These are phyloP conservation scores for Puya raimondii DNA, from an alignment of 176 grass and related monocot species.

Conservation along the genomic window DNA sequence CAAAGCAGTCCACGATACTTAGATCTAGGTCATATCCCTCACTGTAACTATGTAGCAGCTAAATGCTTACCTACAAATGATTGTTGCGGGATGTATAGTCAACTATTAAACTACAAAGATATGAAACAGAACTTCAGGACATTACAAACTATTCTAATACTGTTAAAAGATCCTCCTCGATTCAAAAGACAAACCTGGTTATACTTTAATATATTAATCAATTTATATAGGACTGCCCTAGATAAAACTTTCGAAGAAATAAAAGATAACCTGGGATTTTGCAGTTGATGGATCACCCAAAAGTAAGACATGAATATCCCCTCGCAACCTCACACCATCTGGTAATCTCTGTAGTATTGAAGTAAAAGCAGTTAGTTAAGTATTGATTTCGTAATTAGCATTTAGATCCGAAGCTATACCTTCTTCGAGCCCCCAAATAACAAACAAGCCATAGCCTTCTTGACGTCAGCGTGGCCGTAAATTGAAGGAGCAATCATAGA, in stretches of 20 bases:
- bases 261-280: conserved; percentile 82
- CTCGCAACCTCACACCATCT: conserved; percentile 82
- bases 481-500: conserved; percentile 89
- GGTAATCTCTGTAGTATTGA: conserved; percentile 56
- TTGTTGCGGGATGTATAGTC: not conserved
- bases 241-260: not conserved
- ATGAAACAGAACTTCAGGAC: not conserved
- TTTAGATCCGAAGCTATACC: conserved; percentile 25
- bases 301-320: conserved; percentile 88
- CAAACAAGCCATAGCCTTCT: conserved; percentile 92
- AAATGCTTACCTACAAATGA: not conserved
- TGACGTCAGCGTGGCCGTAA: conserved; percentile 80
- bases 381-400: conserved; percentile 3
- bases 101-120: not conserved
- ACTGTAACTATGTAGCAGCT: not conserved
- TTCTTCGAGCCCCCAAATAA: conserved; percentile 86
- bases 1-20: not conserved
- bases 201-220: too few species aligned
- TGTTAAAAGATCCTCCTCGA: too few species aligned
- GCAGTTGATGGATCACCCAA: conserved; percentile 97
- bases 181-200: too few species aligned
- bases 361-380: conserved; percentile 7
- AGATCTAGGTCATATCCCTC: not conserved
- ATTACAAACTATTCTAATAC: not conserved
- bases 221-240: not conserved